These are phyloP conservation scores for Saturnispora diversa DNA, from an alignment of 805 yeast genomes.

Conservation along the genomic window DNA sequence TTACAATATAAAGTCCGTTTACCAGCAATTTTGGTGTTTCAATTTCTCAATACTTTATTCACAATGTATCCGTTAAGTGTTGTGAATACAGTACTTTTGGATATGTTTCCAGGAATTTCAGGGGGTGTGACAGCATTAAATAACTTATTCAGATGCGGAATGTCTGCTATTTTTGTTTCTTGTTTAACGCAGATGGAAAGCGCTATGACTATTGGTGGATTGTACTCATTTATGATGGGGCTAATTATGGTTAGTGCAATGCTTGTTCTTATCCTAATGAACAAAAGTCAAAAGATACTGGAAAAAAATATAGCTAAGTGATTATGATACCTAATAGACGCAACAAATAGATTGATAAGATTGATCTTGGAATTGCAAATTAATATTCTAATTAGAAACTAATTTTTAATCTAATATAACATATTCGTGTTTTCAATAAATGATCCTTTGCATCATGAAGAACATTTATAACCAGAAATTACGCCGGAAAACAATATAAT, in stretches of 20 bases:
- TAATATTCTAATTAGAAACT: too few species aligned
- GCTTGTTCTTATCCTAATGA: conserved; percentile 15
- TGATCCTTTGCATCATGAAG: too few species aligned
- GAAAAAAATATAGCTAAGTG: not conserved
- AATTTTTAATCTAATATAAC: too few species aligned
- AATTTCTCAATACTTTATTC: conserved; percentile 51
- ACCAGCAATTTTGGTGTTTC: conserved; percentile 49
- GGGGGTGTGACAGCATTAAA: conserved; percentile 70
- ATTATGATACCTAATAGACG: too few species aligned
- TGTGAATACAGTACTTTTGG: conserved; percentile 64
- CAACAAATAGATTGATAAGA: too few species aligned
- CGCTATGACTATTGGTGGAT: conserved; percentile 61
- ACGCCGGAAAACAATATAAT: too few species aligned
- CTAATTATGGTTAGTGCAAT: conserved; percentile 22
- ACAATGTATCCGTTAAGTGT: conserved; percentile 51
- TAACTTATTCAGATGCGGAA: conserved; percentile 65
- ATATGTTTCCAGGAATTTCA: conserved; percentile 58
- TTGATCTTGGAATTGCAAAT: too few species aligned
- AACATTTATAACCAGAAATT: too few species aligned
- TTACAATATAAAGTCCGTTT: conserved; percentile 39
- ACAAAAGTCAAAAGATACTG: conserved; percentile 18
- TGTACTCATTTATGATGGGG: conserved; percentile 64
- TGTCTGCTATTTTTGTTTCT: conserved; percentile 65
- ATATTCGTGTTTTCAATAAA: too few species aligned
- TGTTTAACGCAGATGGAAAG: conserved; percentile 53